Evolutionary conservation across 2,329 filamentous ascomycete genomes (phyloP), one percentile per base, ranked within the genome.

Genomic region (Aspergillus puulaauensis): DNA sequence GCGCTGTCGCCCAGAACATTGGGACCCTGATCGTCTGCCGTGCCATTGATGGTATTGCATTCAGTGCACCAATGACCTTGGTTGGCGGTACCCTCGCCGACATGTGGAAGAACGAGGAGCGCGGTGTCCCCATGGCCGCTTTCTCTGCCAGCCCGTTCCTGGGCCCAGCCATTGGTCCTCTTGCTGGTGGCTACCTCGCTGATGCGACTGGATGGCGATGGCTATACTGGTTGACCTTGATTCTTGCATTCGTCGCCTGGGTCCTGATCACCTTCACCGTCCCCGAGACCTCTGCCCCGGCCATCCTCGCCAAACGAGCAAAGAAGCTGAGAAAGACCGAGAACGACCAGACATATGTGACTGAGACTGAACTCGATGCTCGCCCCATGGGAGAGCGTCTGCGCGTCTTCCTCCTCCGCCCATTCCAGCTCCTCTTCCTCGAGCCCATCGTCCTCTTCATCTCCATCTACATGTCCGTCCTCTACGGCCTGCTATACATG

Each of bases 361-460:
- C 91, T 0, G 90, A 95, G 73, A 84, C 89, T 68, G 91, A 96
- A 54, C 83, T 96, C 43, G 90, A 96, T 68, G 75, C 83, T 45
- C 84, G 89, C 0, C 85, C 90, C 3, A 73, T 95, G 54, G 73
- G 77, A 4, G 87, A 95, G 70, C 84, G 88, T 49, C 77, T 96
- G 27, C 77, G 80, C 21, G 82, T 95, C 65, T 93, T 95, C 80
- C 78, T 96, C 40, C 70, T 95, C 61, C 86, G 91, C 4, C 92
- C 91, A 1, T 90, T 96, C 77, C 90, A 95, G 77, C 85, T 96
- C 2, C 84, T 96, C 35, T 93, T 95, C 73, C 77, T 83, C 60
- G 91, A 96, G 73, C 85, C 90, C 40, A 96, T 96, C 68, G 90
- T 96, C 49, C 84, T 96, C 64, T 85, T 95, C 67, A 88, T 96